Base-by-base conservation (phyloP, 306 rosid species). In the Sechiopsis laciniata region DNA sequence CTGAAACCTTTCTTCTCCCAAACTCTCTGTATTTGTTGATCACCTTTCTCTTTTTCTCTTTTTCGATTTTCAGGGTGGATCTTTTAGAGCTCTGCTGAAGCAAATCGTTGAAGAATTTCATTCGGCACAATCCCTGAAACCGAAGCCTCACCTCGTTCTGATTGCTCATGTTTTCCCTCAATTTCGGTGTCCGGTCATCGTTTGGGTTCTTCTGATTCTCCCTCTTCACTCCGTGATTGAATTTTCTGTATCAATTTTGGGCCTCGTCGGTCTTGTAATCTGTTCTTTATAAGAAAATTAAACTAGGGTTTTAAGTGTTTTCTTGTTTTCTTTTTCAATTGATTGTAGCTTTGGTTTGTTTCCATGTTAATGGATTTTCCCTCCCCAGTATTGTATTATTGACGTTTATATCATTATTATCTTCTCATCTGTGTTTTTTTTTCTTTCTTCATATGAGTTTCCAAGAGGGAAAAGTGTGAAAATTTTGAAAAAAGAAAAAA, bases 261-360 rank as follows among this genome's bases (percentile, higher is more conserved):
- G 69, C 70, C 77, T 74, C 0, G 59, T 59, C 65, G 77, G 77
- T 74, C 77, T 45, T 74, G 77, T 74, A 58, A 53, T 74, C 22
- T 59, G 70, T 75, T 62, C 72, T 15, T 59, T 40, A 74, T 74
- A 74, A 56, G 65, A 19, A 59, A 74, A 60, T 48, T 37, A 74
- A 51, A 29, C 45, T 74, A 74, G 77, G 77, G 70, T 74, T 62
- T 55, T 29, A 40, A 32, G 17, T 64, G 37, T 32, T 32, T 32
- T 56, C 2, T 55, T 55, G n/a, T 73, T 40, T 32, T 32, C 3
- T 56, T 3, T 55, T 71, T 55, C 63, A 17, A 71, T 57, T 75
- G 13, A 57, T 75, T 75, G 71, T 75, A 60, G 78, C 48, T 26
- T 26, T 26, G 2, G 29, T 75, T 61, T 75, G 78, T 72, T n/a